Evolutionary conservation across 495 filamentous ascomycete species (phyloP).

Genomic region (Hypoxylon trugodes): DNA sequence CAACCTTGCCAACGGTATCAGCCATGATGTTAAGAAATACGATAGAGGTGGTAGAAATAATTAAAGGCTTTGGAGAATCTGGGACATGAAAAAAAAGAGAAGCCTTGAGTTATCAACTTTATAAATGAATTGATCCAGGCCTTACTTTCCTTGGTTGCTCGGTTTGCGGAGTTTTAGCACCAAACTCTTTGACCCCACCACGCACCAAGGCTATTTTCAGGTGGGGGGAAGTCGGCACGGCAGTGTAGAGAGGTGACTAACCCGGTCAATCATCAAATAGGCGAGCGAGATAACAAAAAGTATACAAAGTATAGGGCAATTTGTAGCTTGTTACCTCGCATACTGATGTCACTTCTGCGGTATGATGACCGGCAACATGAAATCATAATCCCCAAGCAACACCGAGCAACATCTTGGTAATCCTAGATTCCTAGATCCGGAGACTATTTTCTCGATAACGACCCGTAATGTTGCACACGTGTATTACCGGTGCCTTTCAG

Average conservation of each 20-base stretch:
- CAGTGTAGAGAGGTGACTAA: conserved; percentile 29
- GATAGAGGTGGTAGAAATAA: not conserved
- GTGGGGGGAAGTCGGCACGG: conserved; percentile 44
- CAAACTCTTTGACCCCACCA: conserved; percentile 39
- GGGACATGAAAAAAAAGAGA: conserved; percentile 11
- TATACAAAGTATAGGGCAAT: not conserved
- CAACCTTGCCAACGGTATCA: conserved; percentile 59
- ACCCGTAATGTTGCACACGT: conserved; percentile 3
- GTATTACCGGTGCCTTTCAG: conserved; percentile 11
- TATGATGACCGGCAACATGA: conserved; percentile 17
- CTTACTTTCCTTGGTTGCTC: conserved; percentile 20
- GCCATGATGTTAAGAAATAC: conserved; percentile 48
- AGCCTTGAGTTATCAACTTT: conserved; percentile 31
- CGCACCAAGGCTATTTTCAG: conserved; percentile 33
- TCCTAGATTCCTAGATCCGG: conserved; percentile 7
- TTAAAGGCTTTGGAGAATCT: conserved; percentile 6
- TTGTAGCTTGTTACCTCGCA: conserved; percentile 5
- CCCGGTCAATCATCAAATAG: not conserved
- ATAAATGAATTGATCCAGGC: conserved; percentile 21
- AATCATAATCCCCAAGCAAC: too few relatives aligned
- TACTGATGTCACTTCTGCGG: conserved; percentile 31
- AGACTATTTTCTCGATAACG: conserved; percentile 4
- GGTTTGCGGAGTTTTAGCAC: conserved; percentile 35
- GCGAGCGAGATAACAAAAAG: conserved; percentile 3
- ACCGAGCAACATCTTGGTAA: not conserved